These are phyloP conservation scores for Phycomyces nitens DNA, from an alignment of 192 early-diverging fungal species.

Conservation along the genomic window DNA sequence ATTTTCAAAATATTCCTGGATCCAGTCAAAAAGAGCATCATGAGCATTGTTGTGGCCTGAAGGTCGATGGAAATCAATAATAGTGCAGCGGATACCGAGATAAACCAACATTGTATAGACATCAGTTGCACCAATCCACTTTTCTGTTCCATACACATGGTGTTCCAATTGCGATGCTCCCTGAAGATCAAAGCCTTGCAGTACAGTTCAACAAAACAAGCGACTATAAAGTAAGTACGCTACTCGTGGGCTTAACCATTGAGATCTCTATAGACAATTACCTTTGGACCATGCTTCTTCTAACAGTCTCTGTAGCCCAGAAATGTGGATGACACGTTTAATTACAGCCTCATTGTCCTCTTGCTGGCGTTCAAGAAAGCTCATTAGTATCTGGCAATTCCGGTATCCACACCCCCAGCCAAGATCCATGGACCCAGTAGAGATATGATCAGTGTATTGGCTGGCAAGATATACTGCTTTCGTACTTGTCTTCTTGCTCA, in stretches of 20 bases:
- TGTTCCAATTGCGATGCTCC: conserved; percentile 55
- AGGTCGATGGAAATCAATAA: conserved; percentile 64
- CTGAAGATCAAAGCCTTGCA: conserved; percentile 48
- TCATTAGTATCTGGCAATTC: conserved; percentile 66
- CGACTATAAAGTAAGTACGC: not conserved
- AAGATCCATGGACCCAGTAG: conserved; percentile 38
- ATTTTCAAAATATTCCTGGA: conserved; percentile 51
- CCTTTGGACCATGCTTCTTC: conserved; percentile 55
- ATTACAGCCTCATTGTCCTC: conserved; percentile 8
- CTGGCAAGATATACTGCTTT: conserved; percentile 19
- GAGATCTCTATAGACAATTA: conserved; percentile 9
- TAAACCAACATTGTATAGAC: conserved; percentile 56
- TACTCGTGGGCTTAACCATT: not conserved
- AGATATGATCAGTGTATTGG: conserved; percentile 25
- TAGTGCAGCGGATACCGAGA: conserved; percentile 48
- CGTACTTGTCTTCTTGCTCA: conserved; percentile 14
- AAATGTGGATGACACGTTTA: conserved; percentile 33
- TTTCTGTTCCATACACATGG: conserved; percentile 49
- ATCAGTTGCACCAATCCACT: conserved; percentile 75
- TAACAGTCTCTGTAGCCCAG: conserved; percentile 46
- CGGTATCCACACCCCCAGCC: conserved; percentile 74
- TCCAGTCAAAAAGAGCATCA: conserved; percentile 50
- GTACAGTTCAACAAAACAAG: conserved; percentile 8
- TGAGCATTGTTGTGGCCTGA: conserved; percentile 53
- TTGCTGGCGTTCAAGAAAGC: conserved; percentile 32